phyloP scores from a whole-genome alignment of 2,329 filamentous ascomycete genomes.

The Periconia macrospinosa region DNA sequence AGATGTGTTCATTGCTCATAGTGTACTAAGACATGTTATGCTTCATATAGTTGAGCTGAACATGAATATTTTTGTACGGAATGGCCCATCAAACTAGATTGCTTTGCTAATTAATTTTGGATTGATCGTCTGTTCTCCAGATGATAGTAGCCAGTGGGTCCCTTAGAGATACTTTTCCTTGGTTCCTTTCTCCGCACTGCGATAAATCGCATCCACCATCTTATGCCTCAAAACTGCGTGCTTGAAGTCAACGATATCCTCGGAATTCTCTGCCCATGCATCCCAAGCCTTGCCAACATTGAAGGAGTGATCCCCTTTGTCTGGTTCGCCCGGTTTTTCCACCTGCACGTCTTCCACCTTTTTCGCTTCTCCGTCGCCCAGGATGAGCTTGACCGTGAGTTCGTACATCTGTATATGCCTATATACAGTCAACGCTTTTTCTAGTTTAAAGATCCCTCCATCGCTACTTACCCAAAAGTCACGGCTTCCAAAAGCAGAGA shows the following conservation, averaged over 20 bases:
- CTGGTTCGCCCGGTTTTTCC: slow-evolving; percentile 50
- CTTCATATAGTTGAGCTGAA: no score
- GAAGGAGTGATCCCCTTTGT: slow-evolving; percentile 49
- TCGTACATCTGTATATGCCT: slow-evolving; percentile 50
- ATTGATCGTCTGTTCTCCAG: no score
- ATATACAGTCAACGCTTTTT: not conserved
- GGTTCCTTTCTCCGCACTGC: slow-evolving; percentile 33
- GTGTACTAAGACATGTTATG: no score
- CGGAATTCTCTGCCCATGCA: slow-evolving; percentile 47
- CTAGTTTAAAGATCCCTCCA: not conserved
- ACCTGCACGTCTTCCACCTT: slow-evolving; percentile 52
- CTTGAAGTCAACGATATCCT: slow-evolving; percentile 34
- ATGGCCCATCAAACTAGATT: no score
- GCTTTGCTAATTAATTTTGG: no score
- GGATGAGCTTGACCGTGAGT: slow-evolving; percentile 26
- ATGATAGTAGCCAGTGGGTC: no score
- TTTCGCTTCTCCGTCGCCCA: slow-evolving; percentile 44
- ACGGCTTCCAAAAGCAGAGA: slow-evolving; percentile 30
- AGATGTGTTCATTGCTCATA: no score
- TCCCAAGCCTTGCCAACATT: slow-evolving; percentile 62
- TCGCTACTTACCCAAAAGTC: not conserved
- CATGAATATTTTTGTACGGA: no score
- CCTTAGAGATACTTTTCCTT: slow-evolving; percentile 30
- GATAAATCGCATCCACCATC: slow-evolving; percentile 42
- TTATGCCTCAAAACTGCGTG: slow-evolving; percentile 37